Conservation (phyloP, 1,284 basidiomycete species). For the Marasmius fiardii region DNA sequence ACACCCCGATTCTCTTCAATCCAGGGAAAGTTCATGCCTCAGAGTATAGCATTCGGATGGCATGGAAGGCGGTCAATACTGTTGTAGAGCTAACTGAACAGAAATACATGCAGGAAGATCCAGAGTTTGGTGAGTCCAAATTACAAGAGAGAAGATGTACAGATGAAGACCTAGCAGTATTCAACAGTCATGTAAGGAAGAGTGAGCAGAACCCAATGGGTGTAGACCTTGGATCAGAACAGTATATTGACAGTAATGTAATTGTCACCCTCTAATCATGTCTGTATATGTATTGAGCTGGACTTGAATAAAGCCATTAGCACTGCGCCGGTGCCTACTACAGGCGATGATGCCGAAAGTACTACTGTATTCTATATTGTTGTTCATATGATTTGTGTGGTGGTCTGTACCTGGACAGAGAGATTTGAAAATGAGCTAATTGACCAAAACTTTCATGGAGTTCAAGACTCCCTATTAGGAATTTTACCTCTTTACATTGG, state of each 20-base stretch:
- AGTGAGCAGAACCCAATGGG: slow-evolving; percentile 16
- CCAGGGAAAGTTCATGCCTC: slow-evolving; percentile 13
- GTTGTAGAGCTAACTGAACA: slow-evolving; percentile 25
- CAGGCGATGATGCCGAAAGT: too few relatives aligned
- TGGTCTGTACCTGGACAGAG: too few relatives aligned
- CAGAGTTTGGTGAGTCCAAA: slow-evolving; percentile 24
- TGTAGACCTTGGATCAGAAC: slow-evolving; percentile 18
- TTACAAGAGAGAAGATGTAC: slow-evolving; percentile 21
- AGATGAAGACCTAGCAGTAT: slow-evolving; percentile 24
- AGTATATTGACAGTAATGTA: slow-evolving; percentile 12
- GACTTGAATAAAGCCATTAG: too few relatives aligned
- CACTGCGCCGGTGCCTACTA: too few relatives aligned
- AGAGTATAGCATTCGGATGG: slow-evolving; percentile 21
- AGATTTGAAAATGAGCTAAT: too few relatives aligned
- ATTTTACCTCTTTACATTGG: too few relatives aligned
- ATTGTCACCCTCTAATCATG: too few relatives aligned
- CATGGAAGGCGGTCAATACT: slow-evolving; percentile 25
- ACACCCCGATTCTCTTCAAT: slow-evolving; percentile 17
- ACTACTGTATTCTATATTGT: too few relatives aligned
- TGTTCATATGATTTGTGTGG: too few relatives aligned
- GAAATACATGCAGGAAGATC: slow-evolving; percentile 26
- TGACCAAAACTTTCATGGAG: too few relatives aligned
- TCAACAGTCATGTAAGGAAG: slow-evolving; percentile 23
- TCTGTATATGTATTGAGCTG: too few relatives aligned
- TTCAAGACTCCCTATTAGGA: too few relatives aligned